A percentile compares a stretch with the other conserved stretches of the same genome.
Conservation (phyloP, 371 early-diverging fungal genomes). For the Mucor racemosus region DNA sequence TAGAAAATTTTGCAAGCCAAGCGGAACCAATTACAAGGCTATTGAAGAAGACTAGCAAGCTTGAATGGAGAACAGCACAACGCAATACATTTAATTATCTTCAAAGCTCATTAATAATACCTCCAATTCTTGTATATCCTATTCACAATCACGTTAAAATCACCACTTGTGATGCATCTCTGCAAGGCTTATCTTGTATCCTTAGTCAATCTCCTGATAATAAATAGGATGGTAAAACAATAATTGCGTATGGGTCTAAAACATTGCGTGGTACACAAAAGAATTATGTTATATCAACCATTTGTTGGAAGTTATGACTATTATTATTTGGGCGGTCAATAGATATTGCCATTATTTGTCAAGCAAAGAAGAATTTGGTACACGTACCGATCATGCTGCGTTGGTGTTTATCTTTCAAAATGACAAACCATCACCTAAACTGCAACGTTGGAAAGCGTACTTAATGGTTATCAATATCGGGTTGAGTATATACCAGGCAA, state of each 20-base stretch:
- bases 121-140: conserved; percentile 35
- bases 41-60: conserved; percentile 19
- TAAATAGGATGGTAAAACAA: conserved; percentile 21
- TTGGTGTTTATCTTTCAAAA: conserved; percentile 22
- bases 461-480: conserved; percentile 30
- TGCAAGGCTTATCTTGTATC: conserved; percentile 36
- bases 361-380: conserved; percentile 24
- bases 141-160: conserved; percentile 28
- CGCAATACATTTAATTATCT: conserved; percentile 31
- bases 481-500: conserved; percentile 27
- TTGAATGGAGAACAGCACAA: conserved; percentile 25
- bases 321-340: conserved; percentile 33
- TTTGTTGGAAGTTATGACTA: conserved; percentile 1
- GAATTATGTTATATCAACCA: conserved; percentile 16
- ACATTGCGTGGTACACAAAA: conserved; percentile 11
- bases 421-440: conserved; percentile 16
- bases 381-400: conserved; percentile 41
- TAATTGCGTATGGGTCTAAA: conserved; percentile 29
- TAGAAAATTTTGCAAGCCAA: conserved; percentile 25
- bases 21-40: conserved; percentile 24
- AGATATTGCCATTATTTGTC: conserved; percentile 36
- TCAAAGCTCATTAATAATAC: conserved; percentile 16
- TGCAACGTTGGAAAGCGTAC: conserved; percentile 34
- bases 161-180: conserved; percentile 41
- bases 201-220: conserved; percentile 40